A percentile compares a stretch with the other conserved stretches of the same genome.
Conservation (phyloP, 2,329 filamentous ascomycete genomes). For the Metarhizium rileyi region DNA sequence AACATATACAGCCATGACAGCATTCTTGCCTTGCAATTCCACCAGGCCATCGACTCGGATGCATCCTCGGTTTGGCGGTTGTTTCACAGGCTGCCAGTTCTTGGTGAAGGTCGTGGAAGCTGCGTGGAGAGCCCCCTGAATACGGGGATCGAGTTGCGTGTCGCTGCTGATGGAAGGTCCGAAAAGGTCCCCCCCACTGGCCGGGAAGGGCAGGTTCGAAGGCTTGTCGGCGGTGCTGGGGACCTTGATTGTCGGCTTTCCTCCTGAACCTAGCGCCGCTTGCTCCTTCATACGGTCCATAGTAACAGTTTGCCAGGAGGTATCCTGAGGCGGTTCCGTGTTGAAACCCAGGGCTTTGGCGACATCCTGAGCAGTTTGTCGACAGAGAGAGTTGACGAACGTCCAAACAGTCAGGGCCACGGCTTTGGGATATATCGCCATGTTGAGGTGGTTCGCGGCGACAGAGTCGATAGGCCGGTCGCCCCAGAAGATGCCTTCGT, state of each 20-base stretch:
- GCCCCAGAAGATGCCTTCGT: slow-evolving; percentile 38
- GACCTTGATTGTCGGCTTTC: slow-evolving; percentile 14
- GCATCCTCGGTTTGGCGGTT: slow-evolving; percentile 39
- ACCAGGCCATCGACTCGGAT: slow-evolving; percentile 45
- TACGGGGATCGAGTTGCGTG: slow-evolving; percentile 24
- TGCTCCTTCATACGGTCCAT: slow-evolving; percentile 19
- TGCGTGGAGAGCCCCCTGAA: slow-evolving; percentile 22
- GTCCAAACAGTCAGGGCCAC: slow-evolving; percentile 41
- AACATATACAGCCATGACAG: slow-evolving; percentile 41
- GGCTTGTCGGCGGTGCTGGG: slow-evolving; percentile 17
- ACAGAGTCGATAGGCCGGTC: slow-evolving; percentile 38
- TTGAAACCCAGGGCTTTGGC: slow-evolving; percentile 36
- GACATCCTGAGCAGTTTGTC: slow-evolving; percentile 33
- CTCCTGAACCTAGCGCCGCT: slow-evolving; percentile 12
- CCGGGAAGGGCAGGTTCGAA: slow-evolving; percentile 14
- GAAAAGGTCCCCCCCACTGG: slow-evolving; percentile 15
- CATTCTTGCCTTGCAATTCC: slow-evolving; percentile 37
- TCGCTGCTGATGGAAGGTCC: slow-evolving; percentile 16
- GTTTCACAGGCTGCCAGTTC: slow-evolving; percentile 35
- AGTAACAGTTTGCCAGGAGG: slow-evolving; percentile 22
- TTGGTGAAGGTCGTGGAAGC: slow-evolving; percentile 28
- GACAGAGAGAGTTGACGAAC: slow-evolving; percentile 38
- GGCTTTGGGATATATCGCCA: slow-evolving; percentile 44
- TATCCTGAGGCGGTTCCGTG: slow-evolving; percentile 15
- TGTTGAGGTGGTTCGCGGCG: slow-evolving; percentile 33